Evolutionary conservation across 2,329 filamentous ascomycete genomes (phyloP), one percentile per base, ranked within the genome.

Genomic region (Capronia epimyces): DNA sequence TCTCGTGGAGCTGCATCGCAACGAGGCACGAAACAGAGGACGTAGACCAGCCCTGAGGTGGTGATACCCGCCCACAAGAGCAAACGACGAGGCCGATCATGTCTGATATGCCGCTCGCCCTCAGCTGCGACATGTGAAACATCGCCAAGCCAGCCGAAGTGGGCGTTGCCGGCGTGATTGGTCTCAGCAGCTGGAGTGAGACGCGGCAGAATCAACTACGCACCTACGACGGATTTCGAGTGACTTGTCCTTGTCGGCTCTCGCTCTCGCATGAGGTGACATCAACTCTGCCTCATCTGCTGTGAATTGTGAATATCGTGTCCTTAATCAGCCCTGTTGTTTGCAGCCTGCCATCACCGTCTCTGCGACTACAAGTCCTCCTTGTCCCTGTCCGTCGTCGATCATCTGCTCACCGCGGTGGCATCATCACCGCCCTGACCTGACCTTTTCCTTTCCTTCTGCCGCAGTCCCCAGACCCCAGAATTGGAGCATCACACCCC

Each of bases 91-190:
- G 34, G 34, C 34, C 20, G 34, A 40, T 12, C 18, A 2, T 43
- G n/a, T n/a, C n/a, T 49, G 21, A 32, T 43, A 49, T 29, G 24
- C 15, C 40, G 25, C 37, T 29, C 42, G 8, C 18, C 36, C 20
- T 20, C 34, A 7, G 15, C 18, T 15, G 34, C 6, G 34, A 18
- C 34, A 36, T 20, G 16, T 49, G 42, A 53, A 53, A 47, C 50
- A 53, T 49, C 49, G 50, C 50, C 50, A 53, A 53, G 50, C 34
- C 18, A 22, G 31, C 18, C 41, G 40, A 41, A 18, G 47, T 20
- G 37, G 21, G 43, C 22, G 36, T 41, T 34, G 27, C 34, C 13
- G 18, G 31, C 10, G 27, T 44, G 45, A 49, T 48, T 53, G 50
- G 50, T 27, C 21, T 41, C 25, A 21, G 29, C 34, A 37, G 13